Base-by-base conservation (phyloP, 1,284 basidiomycete genomes). In the Heterobasidion annosum region DNA sequence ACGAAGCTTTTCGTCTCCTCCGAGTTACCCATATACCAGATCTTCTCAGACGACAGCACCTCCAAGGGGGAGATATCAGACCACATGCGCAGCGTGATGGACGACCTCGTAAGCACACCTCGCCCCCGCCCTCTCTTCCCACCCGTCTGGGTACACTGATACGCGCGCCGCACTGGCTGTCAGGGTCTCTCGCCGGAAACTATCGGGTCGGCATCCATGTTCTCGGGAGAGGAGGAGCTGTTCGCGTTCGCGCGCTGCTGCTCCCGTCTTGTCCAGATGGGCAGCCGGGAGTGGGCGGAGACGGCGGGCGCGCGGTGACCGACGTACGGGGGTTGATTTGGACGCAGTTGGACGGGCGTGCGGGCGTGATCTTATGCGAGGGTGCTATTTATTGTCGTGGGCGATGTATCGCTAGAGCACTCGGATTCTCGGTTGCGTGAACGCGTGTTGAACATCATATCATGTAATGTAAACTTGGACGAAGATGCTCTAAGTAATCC, bases 211-310 rank as follows among this genome's bases (percentile, higher is more conserved):
- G 89, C 88, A 55, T 88, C 91, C 19, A 88, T 98, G 70, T 98
- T 97, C 67, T 86, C 85, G 0, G 92, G 93, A 3, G 93, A 97
- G 64, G 94, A 97, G 68, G 94, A 98, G 69, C 67, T 96, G 7
- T 97, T 98, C 67, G 94, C 94, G 0, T 98, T 96, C 68, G 93
- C 93, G 9, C 79, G 94, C 50, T 94, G 93, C 40, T 94, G 93
- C 64, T 93, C 91, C 34, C 78, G 93, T 50, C 73, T 97, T 32
- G 88, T 92, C 35, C 86, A 97, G 69, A 96, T 97, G 93, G 90
- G 93, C 48, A 91, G 88, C 64, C 83, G 76, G 61, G 83, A 89
- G 60, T 93, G 91, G 90, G 83, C 85, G 1, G 84, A 88, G 70
- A 83, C 75, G n/a, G 76, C 82, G 0, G 70, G 70, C 8, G 52